Evolutionary conservation across 2,329 filamentous ascomycete genomes (phyloP).

Genomic region (Neopestalotiopsis sp.): DNA sequence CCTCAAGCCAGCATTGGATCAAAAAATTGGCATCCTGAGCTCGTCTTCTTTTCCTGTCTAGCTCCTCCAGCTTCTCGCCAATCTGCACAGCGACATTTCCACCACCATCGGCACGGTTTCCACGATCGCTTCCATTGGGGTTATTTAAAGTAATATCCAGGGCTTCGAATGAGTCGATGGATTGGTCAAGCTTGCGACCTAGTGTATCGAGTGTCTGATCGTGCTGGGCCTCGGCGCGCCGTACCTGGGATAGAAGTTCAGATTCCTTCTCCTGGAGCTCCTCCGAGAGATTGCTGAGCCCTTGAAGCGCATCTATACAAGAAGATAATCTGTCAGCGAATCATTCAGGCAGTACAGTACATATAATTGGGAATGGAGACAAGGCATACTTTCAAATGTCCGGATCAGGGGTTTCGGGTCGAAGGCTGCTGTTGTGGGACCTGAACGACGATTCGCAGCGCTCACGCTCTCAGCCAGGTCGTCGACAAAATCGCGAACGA

Average conservation of each 20-base stretch:
- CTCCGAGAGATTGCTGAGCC: conserved; percentile 74
- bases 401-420: conserved; percentile 97
- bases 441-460: conserved; percentile 80
- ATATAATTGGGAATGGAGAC: background rate
- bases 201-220: conserved; percentile 88
- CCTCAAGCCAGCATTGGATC: conserved; percentile 95
- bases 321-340: background rate
- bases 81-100: conserved; percentile 95
- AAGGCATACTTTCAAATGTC: conserved; percentile 77
- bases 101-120: conserved; percentile 60
- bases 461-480: conserved; percentile 84
- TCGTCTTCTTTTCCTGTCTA: conserved; percentile 88
- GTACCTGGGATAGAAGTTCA: conserved; percentile 86
- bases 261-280: conserved; percentile 91
- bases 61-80: conserved; percentile 88
- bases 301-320: conserved; percentile 64
- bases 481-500: conserved; percentile 97
- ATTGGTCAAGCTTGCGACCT: conserved; percentile 87
- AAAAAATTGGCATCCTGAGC: conserved; percentile 94
- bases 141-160: conserved; percentile 83
- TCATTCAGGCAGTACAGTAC: background rate
- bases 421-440: conserved; percentile 69
- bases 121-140: conserved; percentile 48
- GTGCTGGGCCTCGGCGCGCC: conserved; percentile 90
- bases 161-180: conserved; percentile 89